A percentile compares a stretch with the other conserved stretches of the same genome.
These are phyloP conservation scores for Pseudognaphalium luteoalbum DNA, from an alignment of 129 eudicot genomes.

Conservation along the genomic window DNA sequence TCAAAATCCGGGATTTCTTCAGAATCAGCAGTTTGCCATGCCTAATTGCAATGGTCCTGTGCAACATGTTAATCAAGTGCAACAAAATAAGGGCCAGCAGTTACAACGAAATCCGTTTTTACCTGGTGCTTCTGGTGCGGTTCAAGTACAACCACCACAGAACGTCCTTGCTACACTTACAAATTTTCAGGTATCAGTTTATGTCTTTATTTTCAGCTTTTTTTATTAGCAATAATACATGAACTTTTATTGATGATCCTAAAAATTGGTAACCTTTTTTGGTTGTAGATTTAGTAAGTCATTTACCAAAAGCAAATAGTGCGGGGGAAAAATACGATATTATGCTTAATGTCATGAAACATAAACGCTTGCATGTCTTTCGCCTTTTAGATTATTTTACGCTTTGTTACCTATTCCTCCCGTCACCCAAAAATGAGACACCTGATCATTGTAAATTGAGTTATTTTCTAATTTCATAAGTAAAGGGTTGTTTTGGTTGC, in stretches of 20 bases:
- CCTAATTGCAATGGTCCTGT: slow-evolving; percentile 29
- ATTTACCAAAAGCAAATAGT: background rate
- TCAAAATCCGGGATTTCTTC: slow-evolving; percentile 41
- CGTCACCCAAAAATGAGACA: background rate
- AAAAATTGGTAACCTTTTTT: background rate
- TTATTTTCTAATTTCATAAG: background rate
- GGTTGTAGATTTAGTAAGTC: background rate
- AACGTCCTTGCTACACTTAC: slow-evolving; percentile 26
- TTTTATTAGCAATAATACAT: background rate
- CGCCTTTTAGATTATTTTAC: background rate
- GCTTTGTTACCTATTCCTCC: background rate
- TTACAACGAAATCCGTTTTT: slow-evolving; percentile 40
- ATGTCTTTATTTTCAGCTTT: background rate
- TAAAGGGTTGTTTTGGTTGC: background rate
- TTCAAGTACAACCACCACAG: slow-evolving; percentile 40
- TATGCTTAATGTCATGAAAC: background rate
- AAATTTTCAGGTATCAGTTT: slow-evolving; percentile 46
- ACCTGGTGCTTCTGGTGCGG: slow-evolving; percentile 28
- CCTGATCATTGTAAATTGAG: background rate
- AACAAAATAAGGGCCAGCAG: slow-evolving; percentile 32
- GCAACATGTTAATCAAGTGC: slow-evolving; percentile 39
- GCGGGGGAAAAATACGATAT: background rate
- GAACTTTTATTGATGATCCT: background rate
- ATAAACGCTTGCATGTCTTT: background rate
- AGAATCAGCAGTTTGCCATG: slow-evolving; percentile 42